A percentile compares a stretch with the other conserved stretches of the same genome.
Evolutionary conservation across 2,329 filamentous ascomycete species (phyloP).

Genomic region (Trichoderma sp.): DNA sequence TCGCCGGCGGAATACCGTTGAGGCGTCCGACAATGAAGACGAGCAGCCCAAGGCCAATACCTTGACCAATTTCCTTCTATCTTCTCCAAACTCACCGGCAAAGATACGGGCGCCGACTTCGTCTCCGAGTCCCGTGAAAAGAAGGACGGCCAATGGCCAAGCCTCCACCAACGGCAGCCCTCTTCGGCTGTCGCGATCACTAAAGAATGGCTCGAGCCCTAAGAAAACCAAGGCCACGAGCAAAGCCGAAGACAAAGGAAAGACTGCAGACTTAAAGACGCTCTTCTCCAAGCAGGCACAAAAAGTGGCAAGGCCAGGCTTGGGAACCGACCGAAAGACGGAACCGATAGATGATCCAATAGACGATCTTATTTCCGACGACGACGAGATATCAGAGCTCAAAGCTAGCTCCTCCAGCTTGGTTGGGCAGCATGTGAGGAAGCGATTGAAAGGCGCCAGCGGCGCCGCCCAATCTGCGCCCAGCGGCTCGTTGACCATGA

Average conservation of each 20-base stretch:
- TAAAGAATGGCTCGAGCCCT: conserved; percentile 32
- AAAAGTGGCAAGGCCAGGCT: conserved; percentile 39
- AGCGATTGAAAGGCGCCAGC: conserved; percentile 44
- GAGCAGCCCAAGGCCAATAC: conserved; percentile 44
- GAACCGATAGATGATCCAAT: conserved; percentile 44
- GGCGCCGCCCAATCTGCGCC: conserved; percentile 25
- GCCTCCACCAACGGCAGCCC: conserved; percentile 18
- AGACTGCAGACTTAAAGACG: conserved; percentile 54
- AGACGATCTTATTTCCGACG: conserved; percentile 58
- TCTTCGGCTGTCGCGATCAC: conserved; percentile 27
- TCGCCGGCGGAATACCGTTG: conserved; percentile 54
- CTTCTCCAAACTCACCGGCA: conserved; percentile 46
- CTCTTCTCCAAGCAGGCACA: conserved; percentile 62
- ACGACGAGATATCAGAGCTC: conserved; percentile 53
- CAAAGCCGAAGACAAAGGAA: conserved; percentile 49
- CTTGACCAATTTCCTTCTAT: conserved; percentile 51
- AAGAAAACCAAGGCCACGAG: conserved; percentile 39
- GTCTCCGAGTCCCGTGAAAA: conserved; percentile 44
- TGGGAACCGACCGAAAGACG: conserved; percentile 29
- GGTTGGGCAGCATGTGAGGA: conserved; percentile 54
- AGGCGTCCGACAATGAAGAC: conserved; percentile 50
- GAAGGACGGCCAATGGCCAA: conserved; percentile 20
- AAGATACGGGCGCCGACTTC: conserved; percentile 32
- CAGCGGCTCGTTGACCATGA: conserved; percentile 33
- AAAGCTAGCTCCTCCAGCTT: conserved; percentile 51